Conservation (phyloP, 768 basidiomycete species). For the Pleurotus ostreatus region DNA sequence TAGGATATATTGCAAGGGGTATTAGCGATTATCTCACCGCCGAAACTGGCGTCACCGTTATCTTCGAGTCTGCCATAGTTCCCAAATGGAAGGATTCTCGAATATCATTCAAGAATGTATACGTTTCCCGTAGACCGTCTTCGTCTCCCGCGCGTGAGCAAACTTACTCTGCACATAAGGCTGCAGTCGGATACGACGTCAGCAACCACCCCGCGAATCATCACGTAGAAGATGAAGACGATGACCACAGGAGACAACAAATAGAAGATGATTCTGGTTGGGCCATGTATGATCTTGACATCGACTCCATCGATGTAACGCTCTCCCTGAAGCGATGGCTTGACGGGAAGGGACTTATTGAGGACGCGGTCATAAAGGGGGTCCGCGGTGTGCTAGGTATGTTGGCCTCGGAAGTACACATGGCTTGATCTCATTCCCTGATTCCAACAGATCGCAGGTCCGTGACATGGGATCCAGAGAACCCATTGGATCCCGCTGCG, state of each 20-base stretch:
- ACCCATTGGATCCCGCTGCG: conserved; percentile 73
- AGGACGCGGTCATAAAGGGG: conserved; percentile 89
- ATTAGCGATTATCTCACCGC: conserved; percentile 92
- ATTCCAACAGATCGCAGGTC: conserved; percentile 72
- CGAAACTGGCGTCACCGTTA: conserved; percentile 90
- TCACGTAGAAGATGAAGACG: conserved; percentile 49
- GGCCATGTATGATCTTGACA: conserved; percentile 88
- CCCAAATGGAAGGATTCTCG: conserved; percentile 97
- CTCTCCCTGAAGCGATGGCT: conserved; percentile 90
- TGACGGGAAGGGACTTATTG: conserved; percentile 90
- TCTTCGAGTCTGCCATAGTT: conserved; percentile 97
- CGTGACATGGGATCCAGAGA: conserved; percentile 80
- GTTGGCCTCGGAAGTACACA: conserved; percentile 17
- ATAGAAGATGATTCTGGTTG: conserved; percentile 64
- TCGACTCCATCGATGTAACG: conserved; percentile 95
- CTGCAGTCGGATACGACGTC: conserved; percentile 72
- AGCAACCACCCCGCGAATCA: conserved; percentile 74
- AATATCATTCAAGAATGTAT: conserved; percentile 96
- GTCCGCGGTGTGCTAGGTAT: conserved; percentile 89
- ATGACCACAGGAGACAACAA: conserved; percentile 39
- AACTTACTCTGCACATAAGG: conserved; percentile 37
- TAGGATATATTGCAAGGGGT: conserved; percentile 80
- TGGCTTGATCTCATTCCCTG: conserved; percentile 5
- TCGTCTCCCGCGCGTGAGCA: conserved; percentile 13
- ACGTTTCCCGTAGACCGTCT: conserved; percentile 75